phyloP scores from a whole-genome alignment of 768 basidiomycete genomes.

The Porphyrellus cyaneotinctus region DNA sequence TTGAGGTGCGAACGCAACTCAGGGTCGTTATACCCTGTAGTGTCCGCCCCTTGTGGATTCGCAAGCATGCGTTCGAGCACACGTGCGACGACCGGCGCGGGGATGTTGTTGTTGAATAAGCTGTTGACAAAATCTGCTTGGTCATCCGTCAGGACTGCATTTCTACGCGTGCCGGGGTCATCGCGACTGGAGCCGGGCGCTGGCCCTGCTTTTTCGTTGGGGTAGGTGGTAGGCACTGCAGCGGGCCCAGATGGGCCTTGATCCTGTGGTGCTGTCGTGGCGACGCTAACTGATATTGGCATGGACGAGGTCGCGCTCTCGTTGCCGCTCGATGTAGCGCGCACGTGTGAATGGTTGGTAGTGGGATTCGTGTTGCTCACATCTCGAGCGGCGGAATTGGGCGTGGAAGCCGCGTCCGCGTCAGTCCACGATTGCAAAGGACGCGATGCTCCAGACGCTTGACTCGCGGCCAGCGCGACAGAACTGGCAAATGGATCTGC shows the following conservation, averaged over 20 bases:
- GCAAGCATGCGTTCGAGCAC: slow-evolving; percentile 27
- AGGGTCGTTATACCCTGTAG: slow-evolving; percentile 6
- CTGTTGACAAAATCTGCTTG: slow-evolving; percentile 26
- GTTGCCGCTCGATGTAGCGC: slow-evolving; percentile 1
- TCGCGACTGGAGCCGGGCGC: neutral
- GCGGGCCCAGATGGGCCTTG: neutral
- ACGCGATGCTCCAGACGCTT: neutral
- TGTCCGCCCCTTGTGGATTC: slow-evolving; percentile 15
- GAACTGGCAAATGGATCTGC: slow-evolving; percentile 7
- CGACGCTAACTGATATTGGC: neutral
- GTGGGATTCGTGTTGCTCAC: neutral
- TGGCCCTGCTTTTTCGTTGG: slow-evolving; percentile 13
- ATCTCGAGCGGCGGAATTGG: neutral
- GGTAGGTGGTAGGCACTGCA: neutral
- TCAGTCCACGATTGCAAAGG: slow-evolving; percentile 11
- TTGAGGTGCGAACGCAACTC: slow-evolving; percentile 9
- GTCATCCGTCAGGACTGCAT: slow-evolving; percentile 14
- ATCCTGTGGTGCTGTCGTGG: neutral
- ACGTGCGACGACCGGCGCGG: slow-evolving; percentile 23
- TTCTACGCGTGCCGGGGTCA: neutral
- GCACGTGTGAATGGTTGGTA: neutral
- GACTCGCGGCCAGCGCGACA: neutral
- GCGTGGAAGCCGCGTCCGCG: neutral
- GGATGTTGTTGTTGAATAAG: slow-evolving; percentile 25
- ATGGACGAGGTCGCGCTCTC: neutral